These are phyloP conservation scores for Endocalyx cinctus DNA, from an alignment of 2,329 filamentous ascomycete species.

Conservation along the genomic window DNA sequence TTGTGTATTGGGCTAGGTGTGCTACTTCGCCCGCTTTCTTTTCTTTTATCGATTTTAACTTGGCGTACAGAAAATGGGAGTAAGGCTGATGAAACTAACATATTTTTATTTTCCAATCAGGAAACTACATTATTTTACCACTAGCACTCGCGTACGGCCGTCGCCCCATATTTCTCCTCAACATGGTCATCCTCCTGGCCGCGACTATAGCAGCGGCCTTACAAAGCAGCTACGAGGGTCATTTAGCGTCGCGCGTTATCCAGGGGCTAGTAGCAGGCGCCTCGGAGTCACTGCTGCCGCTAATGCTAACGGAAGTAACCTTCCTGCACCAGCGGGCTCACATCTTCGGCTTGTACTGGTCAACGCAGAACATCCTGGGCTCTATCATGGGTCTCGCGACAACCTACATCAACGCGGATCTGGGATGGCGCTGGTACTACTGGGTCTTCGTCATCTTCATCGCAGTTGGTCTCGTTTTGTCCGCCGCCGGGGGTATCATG, in stretches of 20 bases:
- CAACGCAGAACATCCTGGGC: constrained; percentile 31
- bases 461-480: constrained; percentile 26
- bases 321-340: constrained; percentile 34
- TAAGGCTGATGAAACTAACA: too few relatives aligned
- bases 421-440: constrained; percentile 38
- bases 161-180: constrained; percentile 29
- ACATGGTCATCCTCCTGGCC: constrained; percentile 25
- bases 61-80: too few relatives aligned
- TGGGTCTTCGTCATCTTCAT: constrained; percentile 33
- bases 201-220: constrained; percentile 30
- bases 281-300: constrained; percentile 34
- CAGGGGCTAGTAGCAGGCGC: constrained; percentile 33
- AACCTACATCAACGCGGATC: constrained; percentile 30
- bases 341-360: constrained; percentile 35
- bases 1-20: constrained; percentile 11
- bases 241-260: constrained; percentile 32
- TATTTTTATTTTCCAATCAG: too few relatives aligned
- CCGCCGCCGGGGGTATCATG: too few relatives aligned
- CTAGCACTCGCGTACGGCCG: constrained; percentile 33
- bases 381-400: constrained; percentile 27
- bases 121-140: constrained; percentile 32
- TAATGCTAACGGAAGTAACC: constrained; percentile 33
- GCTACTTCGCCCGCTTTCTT: too few relatives aligned
- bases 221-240: constrained; percentile 28
- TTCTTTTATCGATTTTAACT: too few relatives aligned